Evolutionary conservation across 768 basidiomycete genomes (phyloP).

Genomic region (Rickenella mellea): DNA sequence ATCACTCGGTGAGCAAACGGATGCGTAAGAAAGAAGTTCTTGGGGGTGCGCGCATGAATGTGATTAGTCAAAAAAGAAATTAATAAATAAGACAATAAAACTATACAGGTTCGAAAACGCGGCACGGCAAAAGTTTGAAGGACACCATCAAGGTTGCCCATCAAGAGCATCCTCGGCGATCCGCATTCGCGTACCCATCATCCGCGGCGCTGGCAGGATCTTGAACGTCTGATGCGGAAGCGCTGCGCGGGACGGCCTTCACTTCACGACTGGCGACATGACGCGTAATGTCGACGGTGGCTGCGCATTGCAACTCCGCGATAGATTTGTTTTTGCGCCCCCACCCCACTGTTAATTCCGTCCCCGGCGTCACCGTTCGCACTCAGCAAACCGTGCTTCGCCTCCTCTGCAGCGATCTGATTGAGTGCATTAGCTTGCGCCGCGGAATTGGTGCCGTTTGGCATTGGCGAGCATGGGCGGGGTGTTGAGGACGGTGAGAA

Average conservation of each 20-base stretch:
- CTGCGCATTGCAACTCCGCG: slow-evolving; percentile 52
- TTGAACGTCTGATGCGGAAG: slow-evolving; percentile 40
- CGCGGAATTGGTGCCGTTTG: slow-evolving; percentile 8
- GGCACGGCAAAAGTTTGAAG: too few species aligned
- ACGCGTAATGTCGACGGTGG: slow-evolving; percentile 29
- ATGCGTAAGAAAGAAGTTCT: too few species aligned
- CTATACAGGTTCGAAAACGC: not conserved
- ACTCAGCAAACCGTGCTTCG: slow-evolving; percentile 19
- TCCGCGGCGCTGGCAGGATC: slow-evolving; percentile 23
- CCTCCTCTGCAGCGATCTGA: slow-evolving; percentile 9
- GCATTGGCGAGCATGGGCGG: slow-evolving; percentile 54
- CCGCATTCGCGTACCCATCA: not conserved
- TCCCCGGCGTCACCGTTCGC: too few species aligned
- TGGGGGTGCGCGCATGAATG: too few species aligned
- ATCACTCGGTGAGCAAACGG: too few species aligned
- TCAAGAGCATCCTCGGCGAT: too few species aligned
- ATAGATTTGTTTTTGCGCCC: too few species aligned
- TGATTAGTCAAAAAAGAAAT: too few species aligned
- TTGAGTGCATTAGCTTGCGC: slow-evolving; percentile 17
- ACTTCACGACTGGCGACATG: too few species aligned
- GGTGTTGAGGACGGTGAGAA: slow-evolving; percentile 51
- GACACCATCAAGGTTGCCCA: too few species aligned
- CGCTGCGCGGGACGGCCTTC: slow-evolving; percentile 42
- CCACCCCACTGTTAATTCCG: too few species aligned
- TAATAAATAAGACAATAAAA: too few species aligned